Percentiles rank a stretch among this genome's conserved stretches.
Conservation (phyloP, 139 green algal genomes). For the Coelastrella sp. region DNA sequence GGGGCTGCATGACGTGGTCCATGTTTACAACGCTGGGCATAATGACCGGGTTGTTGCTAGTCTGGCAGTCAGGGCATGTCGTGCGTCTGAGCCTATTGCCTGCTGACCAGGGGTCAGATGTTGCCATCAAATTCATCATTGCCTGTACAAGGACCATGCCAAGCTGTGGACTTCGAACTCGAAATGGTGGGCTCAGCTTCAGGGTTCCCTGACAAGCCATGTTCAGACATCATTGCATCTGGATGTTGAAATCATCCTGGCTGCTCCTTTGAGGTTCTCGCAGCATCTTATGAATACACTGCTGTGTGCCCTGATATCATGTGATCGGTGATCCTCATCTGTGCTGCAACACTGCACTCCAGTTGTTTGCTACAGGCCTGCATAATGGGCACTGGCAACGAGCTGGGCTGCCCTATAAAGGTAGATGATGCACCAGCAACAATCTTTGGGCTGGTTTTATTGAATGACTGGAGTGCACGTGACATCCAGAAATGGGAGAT, state of each 20-base stretch:
- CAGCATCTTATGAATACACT: neutral
- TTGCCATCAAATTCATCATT: neutral
- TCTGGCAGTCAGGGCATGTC: too few species aligned
- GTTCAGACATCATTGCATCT: neutral
- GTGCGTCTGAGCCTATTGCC: slow-evolving; percentile 3
- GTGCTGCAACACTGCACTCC: neutral
- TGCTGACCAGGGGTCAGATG: slow-evolving; percentile 63
- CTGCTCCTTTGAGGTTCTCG: neutral
- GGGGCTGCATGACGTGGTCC: too few species aligned
- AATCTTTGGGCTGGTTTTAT: slow-evolving; percentile 94
- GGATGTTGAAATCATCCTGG: neutral
- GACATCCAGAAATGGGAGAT: slow-evolving; percentile 97
- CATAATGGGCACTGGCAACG: slow-evolving; percentile 85
- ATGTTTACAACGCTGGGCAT: too few species aligned
- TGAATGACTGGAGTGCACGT: slow-evolving; percentile 97
- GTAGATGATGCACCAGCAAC: slow-evolving; percentile 70
- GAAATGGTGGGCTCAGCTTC: slow-evolving; percentile 82
- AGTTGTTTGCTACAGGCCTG: slow-evolving; percentile 60
- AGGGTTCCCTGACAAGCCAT: neutral
- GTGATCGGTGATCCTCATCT: neutral
- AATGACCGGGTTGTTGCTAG: too few species aligned
- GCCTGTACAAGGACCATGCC: slow-evolving; percentile 61
- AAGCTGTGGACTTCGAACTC: slow-evolving; percentile 91
- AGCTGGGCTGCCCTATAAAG: slow-evolving; percentile 74
- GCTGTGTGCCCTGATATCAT: neutral